Conservation (phyloP, 495 filamentous ascomycete species). For the Echria macrotheca region DNA sequence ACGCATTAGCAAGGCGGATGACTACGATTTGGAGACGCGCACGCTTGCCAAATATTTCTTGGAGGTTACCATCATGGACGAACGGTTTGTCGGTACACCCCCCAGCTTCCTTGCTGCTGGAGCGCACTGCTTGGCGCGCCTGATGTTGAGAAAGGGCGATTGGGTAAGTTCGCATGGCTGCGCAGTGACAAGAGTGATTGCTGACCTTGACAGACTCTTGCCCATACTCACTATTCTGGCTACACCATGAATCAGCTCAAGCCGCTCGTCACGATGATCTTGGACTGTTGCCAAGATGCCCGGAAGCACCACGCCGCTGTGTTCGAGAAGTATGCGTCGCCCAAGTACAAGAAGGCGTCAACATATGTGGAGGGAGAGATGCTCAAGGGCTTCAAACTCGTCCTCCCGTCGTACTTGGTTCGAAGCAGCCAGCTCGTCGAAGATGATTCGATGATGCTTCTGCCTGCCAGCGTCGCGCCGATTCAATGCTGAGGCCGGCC, state of each 20-base stretch:
- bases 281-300: conserved; percentile 82
- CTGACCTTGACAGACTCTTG: conserved; percentile 55
- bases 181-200: background rate
- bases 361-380: conserved; percentile 72
- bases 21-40: conserved; percentile 92
- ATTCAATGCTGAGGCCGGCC: background rate
- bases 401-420: conserved; percentile 15
- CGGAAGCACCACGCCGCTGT: conserved; percentile 77
- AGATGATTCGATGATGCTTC: background rate
- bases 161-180: conserved; percentile 63
- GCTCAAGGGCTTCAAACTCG: conserved; percentile 44
- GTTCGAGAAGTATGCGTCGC: conserved; percentile 85
- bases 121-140: conserved; percentile 85
- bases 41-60: conserved; percentile 98
- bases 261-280: conserved; percentile 66
- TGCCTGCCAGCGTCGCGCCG: background rate
- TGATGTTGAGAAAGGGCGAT: conserved; percentile 80
- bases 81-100: conserved; percentile 86
- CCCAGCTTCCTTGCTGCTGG: conserved; percentile 89
- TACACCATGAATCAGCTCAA: conserved; percentile 84
- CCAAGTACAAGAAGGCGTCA: conserved; percentile 76
- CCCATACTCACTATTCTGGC: conserved; percentile 85
- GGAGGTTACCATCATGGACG: conserved; percentile 95
- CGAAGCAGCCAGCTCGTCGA: background rate
- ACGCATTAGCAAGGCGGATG: conserved; percentile 96